A percentile compares a stretch with the other conserved stretches of the same genome.
Evolutionary conservation across 1,139 yeast genomes (phyloP).

Genomic region (Suhomyces bolitotheri): DNA sequence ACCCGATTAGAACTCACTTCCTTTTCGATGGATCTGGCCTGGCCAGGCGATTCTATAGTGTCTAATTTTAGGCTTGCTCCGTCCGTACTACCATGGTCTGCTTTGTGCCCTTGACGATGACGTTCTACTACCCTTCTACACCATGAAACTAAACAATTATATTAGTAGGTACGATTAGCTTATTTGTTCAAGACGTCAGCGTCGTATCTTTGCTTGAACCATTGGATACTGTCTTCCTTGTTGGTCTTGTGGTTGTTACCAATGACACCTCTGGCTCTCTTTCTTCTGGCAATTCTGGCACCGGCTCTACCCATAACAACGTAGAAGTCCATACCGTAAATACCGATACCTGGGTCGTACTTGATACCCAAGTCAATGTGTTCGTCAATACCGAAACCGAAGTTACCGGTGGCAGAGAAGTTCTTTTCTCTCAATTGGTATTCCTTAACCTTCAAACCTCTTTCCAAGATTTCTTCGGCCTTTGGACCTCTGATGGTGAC

Average conservation of each 20-base stretch:
- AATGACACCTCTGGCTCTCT: constrained; percentile 86
- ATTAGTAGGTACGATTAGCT: constrained; percentile 22
- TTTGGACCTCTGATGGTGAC: constrained; percentile 99
- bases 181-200: constrained; percentile 93
- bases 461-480: constrained; percentile 99
- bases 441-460: constrained; percentile 99
- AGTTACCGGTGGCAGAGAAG: constrained; percentile 99
- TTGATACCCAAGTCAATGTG: constrained; percentile 99
- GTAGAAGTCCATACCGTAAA: constrained; percentile 99
- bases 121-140: no score
- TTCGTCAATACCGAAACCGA: constrained; percentile 99
- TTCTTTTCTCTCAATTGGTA: constrained; percentile 91
- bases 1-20: no score
- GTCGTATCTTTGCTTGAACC: constrained; percentile 99
- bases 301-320: constrained; percentile 99
- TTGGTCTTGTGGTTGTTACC: constrained; percentile 93
- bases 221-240: constrained; percentile 92
- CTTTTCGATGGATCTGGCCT: no score
- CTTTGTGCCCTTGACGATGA: no score
- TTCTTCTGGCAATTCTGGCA: constrained; percentile 98
- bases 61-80: no score
- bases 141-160: constrained; percentile 6
- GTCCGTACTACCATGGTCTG: no score
- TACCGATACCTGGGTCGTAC: constrained; percentile 99
- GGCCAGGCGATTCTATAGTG: no score